phyloP scores from a whole-genome alignment of 129 eudicot species.

The Cynara cardunculus region DNA sequence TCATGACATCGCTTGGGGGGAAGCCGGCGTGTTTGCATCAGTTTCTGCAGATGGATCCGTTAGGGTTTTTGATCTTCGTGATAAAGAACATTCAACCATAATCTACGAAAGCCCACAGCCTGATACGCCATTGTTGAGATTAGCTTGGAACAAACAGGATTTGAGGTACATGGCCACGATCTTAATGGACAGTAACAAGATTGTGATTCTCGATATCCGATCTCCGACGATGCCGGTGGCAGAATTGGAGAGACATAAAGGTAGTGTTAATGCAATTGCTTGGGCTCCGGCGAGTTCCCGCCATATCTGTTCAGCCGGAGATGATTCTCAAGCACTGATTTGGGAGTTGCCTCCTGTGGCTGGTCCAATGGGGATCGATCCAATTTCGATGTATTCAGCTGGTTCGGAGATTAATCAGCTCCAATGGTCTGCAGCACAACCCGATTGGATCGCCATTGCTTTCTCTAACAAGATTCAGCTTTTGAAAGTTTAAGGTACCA shows the following conservation, averaged over 20 bases:
- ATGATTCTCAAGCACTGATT: slow-evolving; percentile 58
- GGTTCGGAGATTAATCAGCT: slow-evolving; percentile 61
- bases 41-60: slow-evolving; percentile 59
- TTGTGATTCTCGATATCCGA: slow-evolving; percentile 61
- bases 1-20: slow-evolving; percentile 61
- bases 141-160: slow-evolving; percentile 75
- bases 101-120: slow-evolving; percentile 63
- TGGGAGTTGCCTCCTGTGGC: slow-evolving; percentile 67
- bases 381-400: slow-evolving; percentile 49
- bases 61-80: slow-evolving; percentile 57
- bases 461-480: slow-evolving; percentile 61
- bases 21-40: slow-evolving; percentile 58
- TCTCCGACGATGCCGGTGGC: slow-evolving; percentile 67
- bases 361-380: slow-evolving; percentile 58
- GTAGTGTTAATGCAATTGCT: slow-evolving; percentile 61
- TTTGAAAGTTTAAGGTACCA: slow-evolving; percentile 48
- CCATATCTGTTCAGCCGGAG: slow-evolving; percentile 63
- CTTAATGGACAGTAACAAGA: slow-evolving; percentile 62
- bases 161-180: slow-evolving; percentile 67
- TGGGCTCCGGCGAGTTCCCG: slow-evolving; percentile 57
- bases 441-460: slow-evolving; percentile 66
- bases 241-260: slow-evolving; percentile 57
- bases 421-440: slow-evolving; percentile 60
- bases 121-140: slow-evolving; percentile 47
- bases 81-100: slow-evolving; percentile 63